These are phyloP conservation scores for Aureobasidium mangrovei DNA, from an alignment of 2,329 filamentous ascomycete genomes.

Conservation along the genomic window DNA sequence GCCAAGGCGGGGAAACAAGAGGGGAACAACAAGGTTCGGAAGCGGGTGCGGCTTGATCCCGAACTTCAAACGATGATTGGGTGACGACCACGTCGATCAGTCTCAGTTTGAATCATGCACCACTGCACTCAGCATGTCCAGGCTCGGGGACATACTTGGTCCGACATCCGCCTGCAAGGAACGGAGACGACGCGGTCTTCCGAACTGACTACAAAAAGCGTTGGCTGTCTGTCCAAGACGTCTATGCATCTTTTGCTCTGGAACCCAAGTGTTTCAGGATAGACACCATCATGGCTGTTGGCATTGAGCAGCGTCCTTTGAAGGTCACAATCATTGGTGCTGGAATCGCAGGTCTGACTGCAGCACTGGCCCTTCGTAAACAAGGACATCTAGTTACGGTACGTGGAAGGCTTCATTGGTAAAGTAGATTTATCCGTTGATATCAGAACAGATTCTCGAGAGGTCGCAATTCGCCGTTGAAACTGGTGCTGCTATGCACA, in stretches of 20 bases:
- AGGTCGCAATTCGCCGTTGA: slow-evolving; percentile 9
- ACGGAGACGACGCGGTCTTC: not conserved
- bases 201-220: not conserved
- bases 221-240: not conserved
- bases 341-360: slow-evolving; percentile 15
- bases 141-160: not conserved
- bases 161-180: not conserved
- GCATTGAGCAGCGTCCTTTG: slow-evolving; percentile 6
- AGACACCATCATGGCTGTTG: not conserved
- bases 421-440: not conserved
- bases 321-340: slow-evolving; percentile 14
- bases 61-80: not conserved
- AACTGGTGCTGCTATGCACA: slow-evolving; percentile 11
- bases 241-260: too few relatives aligned
- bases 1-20: too few relatives aligned
- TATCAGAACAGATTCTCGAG: not conserved
- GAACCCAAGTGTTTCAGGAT: too few relatives aligned
- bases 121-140: not conserved
- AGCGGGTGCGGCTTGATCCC: slow-evolving; percentile 3
- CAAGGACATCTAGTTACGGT: slow-evolving; percentile 11
- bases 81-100: not conserved
- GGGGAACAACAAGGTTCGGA: not conserved
- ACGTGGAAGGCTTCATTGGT: not conserved
- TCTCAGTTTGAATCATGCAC: not conserved
- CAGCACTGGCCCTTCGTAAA: slow-evolving; percentile 12